Conservation (phyloP, 768 basidiomycete genomes). For the Lactarius hatsudake region DNA sequence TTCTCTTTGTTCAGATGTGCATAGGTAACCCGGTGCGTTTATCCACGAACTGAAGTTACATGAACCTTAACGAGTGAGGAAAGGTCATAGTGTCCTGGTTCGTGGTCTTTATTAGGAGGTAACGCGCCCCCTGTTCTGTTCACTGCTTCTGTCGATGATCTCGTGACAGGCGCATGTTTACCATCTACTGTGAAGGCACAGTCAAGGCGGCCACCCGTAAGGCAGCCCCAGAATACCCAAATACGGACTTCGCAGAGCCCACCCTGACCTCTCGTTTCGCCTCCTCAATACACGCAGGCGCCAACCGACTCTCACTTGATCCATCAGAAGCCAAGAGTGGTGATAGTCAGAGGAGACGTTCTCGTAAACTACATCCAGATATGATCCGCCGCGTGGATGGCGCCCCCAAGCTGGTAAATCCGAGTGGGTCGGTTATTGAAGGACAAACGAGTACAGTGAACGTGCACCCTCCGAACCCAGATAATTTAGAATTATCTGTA, state of each 20-base stretch:
- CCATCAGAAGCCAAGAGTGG: not conserved
- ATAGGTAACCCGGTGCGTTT: conserved; percentile 68
- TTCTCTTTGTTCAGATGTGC: conserved; percentile 78
- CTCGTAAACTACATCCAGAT: conserved; percentile 48
- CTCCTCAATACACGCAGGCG: conserved; percentile 7
- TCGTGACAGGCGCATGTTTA: conserved; percentile 25
- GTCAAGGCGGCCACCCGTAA: conserved; percentile 24
- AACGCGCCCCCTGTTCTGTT: conserved; percentile 26
- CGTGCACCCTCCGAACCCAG: not conserved
- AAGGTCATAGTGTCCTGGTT: conserved; percentile 80
- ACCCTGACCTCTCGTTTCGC: conserved; percentile 13
- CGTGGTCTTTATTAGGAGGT: conserved; percentile 78
- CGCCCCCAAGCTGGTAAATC: conserved; percentile 66
- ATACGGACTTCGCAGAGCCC: conserved; percentile 36
- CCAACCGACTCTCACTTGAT: not conserved
- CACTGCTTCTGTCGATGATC: not conserved
- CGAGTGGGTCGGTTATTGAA: conserved; percentile 68
- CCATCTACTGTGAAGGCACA: conserved; percentile 22
- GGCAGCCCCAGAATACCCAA: not conserved
- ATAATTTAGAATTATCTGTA: not conserved
- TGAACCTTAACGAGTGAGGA: not conserved
- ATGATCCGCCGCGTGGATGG: conserved; percentile 78
- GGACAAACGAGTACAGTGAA: conserved; percentile 31
- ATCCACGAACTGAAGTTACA: not conserved
- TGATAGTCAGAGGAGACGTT: conserved; percentile 5